Percentiles rank a stretch among this genome's conserved stretches.
Evolutionary conservation across 768 basidiomycete genomes (phyloP).

Genomic region (Cystofilobasidium capitatum): DNA sequence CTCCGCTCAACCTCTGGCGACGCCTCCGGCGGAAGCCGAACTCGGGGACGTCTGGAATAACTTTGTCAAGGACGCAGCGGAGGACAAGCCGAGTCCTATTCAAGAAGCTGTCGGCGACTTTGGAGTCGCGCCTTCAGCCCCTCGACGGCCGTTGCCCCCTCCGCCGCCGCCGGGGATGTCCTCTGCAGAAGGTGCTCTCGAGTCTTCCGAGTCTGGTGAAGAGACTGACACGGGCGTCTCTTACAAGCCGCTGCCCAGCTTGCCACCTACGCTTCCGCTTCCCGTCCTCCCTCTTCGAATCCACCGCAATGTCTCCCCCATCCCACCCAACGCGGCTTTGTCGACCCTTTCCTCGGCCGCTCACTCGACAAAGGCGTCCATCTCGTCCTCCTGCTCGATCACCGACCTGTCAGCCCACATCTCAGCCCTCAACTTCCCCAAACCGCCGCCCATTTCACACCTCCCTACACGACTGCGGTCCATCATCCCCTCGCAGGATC

Average conservation of each 20-base stretch:
- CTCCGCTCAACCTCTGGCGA: neutral
- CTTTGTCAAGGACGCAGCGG: neutral
- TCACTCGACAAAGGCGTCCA: neutral
- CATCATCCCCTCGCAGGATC: neutral
- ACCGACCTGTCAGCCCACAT: neutral
- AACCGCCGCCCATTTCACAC: neutral
- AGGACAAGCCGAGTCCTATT: neutral
- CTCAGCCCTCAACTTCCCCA: neutral
- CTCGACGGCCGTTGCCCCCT: neutral
- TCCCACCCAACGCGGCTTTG: neutral
- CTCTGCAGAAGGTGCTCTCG: too few species aligned
- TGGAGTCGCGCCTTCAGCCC: neutral
- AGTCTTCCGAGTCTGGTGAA: neutral
- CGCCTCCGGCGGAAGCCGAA: neutral
- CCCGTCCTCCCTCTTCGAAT: neutral
- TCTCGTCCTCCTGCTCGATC: neutral
- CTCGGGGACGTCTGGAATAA: neutral
- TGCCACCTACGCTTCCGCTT: neutral
- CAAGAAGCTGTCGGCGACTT: neutral
- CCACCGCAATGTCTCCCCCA: too few species aligned
- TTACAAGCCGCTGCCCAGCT: neutral
- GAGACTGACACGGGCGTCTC: neutral
- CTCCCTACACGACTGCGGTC: neutral
- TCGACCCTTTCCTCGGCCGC: neutral
- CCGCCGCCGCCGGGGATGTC: neutral